Evolutionary conservation across 805 yeast species (phyloP), one percentile per base, ranked within the genome.

Genomic region (Candida pseudofarinosa): DNA sequence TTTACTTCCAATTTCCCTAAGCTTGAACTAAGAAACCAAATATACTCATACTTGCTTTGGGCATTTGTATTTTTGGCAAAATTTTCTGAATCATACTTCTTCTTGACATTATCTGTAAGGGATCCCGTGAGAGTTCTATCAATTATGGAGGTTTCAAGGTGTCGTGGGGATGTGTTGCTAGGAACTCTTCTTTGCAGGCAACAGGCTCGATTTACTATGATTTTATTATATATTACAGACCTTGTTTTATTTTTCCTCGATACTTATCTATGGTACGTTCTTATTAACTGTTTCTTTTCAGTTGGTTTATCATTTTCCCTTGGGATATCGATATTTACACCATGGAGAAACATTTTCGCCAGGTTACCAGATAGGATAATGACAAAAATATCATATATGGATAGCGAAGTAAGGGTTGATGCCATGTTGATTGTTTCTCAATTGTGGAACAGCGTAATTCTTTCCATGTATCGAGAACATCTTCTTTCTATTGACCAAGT

Each of bases 401-500:
- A 38, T 15, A 41, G 41, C 4, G 44, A 44, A 14, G 37, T 46
- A 1, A 50, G 46, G 15, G 33, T 34, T 6, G 36, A 45, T n/a
- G 23, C 48, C 6, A 15, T 44, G n/a, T 38, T 33, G 19, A 38
- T 42, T 38, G 54, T 62, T 1, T 50, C 63, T 12, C 60, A 60
- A 28, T 42, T 61, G n/a, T 61, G 66, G 66, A 61, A 61, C 40
- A 49, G 55, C 7, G 53, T 61, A 8, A 46, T 60, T 2, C 38
- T 61, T 15, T 55, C 63, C 2, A 54, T 61, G 61, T 59, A 53
- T 40, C 41, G 79, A 33, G 78, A 76, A 16, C 67, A 65, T 33
- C 32, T 63, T 8, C 49, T 76, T 3, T 62, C 69, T 1, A 47
- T 67, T 55, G 56, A 65, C 26, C 80, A 76, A 47, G 74, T 73